Evolutionary conservation across 1,139 yeast genomes (phyloP), one percentile per base, ranked within the genome.

Genomic region (Debaryomyces udenii): DNA sequence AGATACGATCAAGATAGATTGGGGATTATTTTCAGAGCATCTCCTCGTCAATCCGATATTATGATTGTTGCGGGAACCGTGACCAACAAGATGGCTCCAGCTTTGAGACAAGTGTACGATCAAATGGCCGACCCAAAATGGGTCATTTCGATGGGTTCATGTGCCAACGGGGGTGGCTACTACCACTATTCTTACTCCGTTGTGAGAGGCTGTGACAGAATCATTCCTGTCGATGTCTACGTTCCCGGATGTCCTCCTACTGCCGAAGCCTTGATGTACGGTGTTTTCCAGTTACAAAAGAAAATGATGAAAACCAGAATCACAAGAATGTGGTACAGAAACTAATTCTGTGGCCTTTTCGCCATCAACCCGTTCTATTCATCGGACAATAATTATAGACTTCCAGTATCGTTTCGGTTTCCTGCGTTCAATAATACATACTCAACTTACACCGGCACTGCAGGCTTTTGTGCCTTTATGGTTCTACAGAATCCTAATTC

Each of bases 221-320:
- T 88, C 46, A 81, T 88, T 33, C 96, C 96, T 9, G 96, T 88
- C 28, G 96, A 88, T 62, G 86, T 88, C 38, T 88, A 87, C 59
- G 96, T 88, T 38, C 96, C 96, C 14, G 96, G 96, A 7, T 88
- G 96, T 68, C 96, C 96, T 18, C 96, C 96, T 39, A 86, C 96
- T 22, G 78, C 91, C 40, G 96, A 88, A 68, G 96, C 96, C 6
- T 81, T 88, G 67, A 80, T 88, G 89, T 88, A 87, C 63, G 96
- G 96, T 46, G 84, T 88, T 32, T 85, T 87, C 76, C 91, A 85
- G 68, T 75, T 88, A 57, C 96, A 87, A 66, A 86, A 85, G 82
- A 88, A 87, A 76, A 87, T 86, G 90, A 79, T 87, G 79, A 78
- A 78, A 62, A 83, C 86, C 48, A 82, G 83, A 66, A 80, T 85